Evolutionary conservation across 108 stramenopile genomes (phyloP), one percentile per base, ranked within the genome.

Genomic region (Skeletonema potamos): DNA sequence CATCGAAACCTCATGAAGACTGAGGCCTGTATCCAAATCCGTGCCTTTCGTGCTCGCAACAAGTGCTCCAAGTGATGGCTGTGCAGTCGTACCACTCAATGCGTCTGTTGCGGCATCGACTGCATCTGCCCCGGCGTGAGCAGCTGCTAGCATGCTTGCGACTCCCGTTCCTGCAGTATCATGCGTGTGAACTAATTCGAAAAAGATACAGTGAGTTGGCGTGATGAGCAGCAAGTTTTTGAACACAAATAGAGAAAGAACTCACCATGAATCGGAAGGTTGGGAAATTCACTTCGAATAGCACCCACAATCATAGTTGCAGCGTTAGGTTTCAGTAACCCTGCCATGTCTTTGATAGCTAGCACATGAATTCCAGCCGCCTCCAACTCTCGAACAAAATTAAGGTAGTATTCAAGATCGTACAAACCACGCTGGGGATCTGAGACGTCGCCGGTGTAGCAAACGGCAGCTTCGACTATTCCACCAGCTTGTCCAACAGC

Each of bases 331-430:
- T 95, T 97, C 66, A 99, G 82, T 8, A 99, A 79, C 13, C 98
- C 98, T 1, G 98, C 98, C 98, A 98, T 98, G 78, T 98, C 92
- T 81, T 99, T 99, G 67, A 99, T 94, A 29, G 95, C 96, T 41
- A 99, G 85, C 1, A 96, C 92, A 76, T 99, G 96, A 68, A 94
- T 91, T 13, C 96, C 97, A 28, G 83, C 65, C 2, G 67, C 81
- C 9, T 90, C 81, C 51, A 98, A 77, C 76, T 96, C 81, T 29
- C 87, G 79, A 24, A 90, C 93, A 44, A 97, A 91, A 4, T 91
- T 71, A 27, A 96, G 73, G 80, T 98, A 99, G 82, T 99, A 99
- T 43, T 98, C 95, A 20, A 99, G 70, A 75, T 90, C 86, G 77
- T 99, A 99, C 62, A 78, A 78, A 30, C 91, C 92, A 11, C 87